These are phyloP conservation scores for Seiridium unicorne DNA, from an alignment of 2,329 filamentous ascomycete species.

Conservation along the genomic window DNA sequence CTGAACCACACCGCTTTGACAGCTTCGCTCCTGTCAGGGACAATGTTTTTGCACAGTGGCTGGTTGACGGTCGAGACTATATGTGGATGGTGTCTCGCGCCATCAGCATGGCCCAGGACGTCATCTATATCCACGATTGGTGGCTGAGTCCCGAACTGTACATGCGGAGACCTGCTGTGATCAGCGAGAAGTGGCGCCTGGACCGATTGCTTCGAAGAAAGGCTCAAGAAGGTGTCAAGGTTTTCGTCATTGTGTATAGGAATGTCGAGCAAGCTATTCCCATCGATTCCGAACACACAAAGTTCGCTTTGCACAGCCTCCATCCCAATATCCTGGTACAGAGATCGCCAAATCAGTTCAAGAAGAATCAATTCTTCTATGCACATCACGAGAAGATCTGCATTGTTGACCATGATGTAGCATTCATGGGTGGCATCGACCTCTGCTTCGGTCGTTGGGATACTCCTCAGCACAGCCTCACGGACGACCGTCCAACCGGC, in stretches of 20 bases:
- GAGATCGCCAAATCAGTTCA: slow-evolving; percentile 93
- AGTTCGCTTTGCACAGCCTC: slow-evolving; percentile 90
- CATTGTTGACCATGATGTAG: slow-evolving; percentile 92
- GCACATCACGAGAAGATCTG: slow-evolving; percentile 99
- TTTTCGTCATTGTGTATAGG: slow-evolving; percentile 96
- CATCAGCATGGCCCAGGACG: slow-evolving; percentile 94
- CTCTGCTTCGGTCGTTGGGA: slow-evolving; percentile 98
- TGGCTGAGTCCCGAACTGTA: slow-evolving; percentile 97
- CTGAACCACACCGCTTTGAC: slow-evolving; percentile 78
- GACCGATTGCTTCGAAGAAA: slow-evolving; percentile 92
- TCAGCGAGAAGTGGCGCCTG: slow-evolving; percentile 96
- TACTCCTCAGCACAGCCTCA: slow-evolving; percentile 85
- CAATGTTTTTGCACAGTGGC: slow-evolving; percentile 89
- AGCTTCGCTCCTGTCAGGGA: slow-evolving; percentile 90
- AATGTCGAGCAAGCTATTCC: slow-evolving; percentile 97
- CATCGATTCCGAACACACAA: slow-evolving; percentile 97
- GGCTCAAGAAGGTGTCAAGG: slow-evolving; percentile 91
- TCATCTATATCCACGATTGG: slow-evolving; percentile 99
- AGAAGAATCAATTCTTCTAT: slow-evolving; percentile 99
- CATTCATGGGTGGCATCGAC: slow-evolving; percentile 94
- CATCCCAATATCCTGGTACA: slow-evolving; percentile 97
- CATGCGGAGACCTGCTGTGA: slow-evolving; percentile 87
- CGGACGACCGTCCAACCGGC: slow-evolving; percentile 91
- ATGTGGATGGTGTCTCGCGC: slow-evolving; percentile 99
- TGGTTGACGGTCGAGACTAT: slow-evolving; percentile 94